Evolutionary conservation across 805 yeast species (phyloP), one percentile per base, ranked within the genome.

Genomic region (Cyberlindnera lachancei): DNA sequence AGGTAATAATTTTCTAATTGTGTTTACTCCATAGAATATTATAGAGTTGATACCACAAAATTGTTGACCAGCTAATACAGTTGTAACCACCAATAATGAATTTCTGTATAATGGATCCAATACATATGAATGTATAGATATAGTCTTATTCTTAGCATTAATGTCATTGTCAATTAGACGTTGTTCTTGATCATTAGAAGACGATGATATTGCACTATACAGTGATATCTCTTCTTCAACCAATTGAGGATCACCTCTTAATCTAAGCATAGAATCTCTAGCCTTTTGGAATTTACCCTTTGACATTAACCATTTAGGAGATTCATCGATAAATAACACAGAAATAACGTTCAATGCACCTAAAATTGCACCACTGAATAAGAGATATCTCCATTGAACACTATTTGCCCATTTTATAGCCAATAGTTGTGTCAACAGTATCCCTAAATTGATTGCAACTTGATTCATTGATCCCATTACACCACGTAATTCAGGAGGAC

Each of bases 41-140:
- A 92, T 86, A 2, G 95, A 76, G 55, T 92, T 92, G 52, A 92
- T 84, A 21, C 98, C 98, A 46, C 86, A 77, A 36, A 90, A 73
- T 55, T 92, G 98, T 60, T 92, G 98, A 13, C 88, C 79, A 15
- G 79, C 61, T 65, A 88, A 71, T 13, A 86, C 68, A 3, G 80
- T 73, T 0, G 87, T 73, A 8, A 87, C 82, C 1, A 78, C 80
- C 14, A 70, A 47, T 29, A 78, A 64, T 5, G 92, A 76, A 32
- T 70, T 71, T 21, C 59, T 54, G 56, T 71, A 86, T 27, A 56
- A 64, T 0, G 72, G 58, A 13, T 66, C 58, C 1, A 64, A 62
- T 27, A 81, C 42, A 51, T 84, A 87, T 15, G 58, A 49, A 34
- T 41, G 38, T 15, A 68, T 34, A 1, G 62, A 44, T 5, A 63